These are phyloP conservation scores for Hypoxylon sp. DNA, from an alignment of 2,329 filamentous ascomycete species.

Conservation along the genomic window DNA sequence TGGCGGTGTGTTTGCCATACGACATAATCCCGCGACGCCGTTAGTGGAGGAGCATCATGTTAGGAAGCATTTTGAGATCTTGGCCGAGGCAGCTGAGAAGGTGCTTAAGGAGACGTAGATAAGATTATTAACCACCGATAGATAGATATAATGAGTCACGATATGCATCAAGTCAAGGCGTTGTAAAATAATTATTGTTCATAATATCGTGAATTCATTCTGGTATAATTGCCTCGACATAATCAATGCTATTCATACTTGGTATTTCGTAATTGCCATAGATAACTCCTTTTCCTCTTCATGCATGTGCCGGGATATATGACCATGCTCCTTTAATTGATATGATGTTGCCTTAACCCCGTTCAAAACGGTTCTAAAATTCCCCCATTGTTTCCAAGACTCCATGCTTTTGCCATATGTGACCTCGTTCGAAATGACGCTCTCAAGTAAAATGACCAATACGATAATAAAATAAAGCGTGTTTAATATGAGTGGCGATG, in stretches of 20 bases:
- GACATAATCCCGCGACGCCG: constrained; percentile 81
- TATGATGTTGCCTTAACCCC: constrained; percentile 14
- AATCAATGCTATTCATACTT: background rate
- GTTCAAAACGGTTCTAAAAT: background rate
- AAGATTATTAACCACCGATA: constrained; percentile 18
- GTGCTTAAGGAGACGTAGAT: constrained; percentile 55
- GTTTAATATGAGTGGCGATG: background rate
- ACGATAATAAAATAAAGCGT: background rate
- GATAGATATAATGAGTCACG: background rate
- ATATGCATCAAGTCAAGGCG: background rate
- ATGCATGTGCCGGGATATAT: constrained; percentile 15
- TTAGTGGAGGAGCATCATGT: constrained; percentile 81
- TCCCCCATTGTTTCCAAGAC: background rate
- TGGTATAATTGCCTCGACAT: constrained; percentile 7
- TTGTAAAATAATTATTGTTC: constrained; percentile 10
- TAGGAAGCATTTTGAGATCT: constrained; percentile 78
- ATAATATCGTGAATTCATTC: constrained; percentile 22
- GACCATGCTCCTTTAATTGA: constrained; percentile 7
- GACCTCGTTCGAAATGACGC: background rate
- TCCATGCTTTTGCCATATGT: background rate
- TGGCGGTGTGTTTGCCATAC: constrained; percentile 80
- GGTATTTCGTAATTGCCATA: background rate
- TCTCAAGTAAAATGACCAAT: background rate
- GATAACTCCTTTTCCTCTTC: constrained; percentile 4
- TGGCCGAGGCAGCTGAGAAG: constrained; percentile 76